Evolutionary conservation across 169 alveolate genomes (phyloP).

Genomic region (Cystoisospora suis): DNA sequence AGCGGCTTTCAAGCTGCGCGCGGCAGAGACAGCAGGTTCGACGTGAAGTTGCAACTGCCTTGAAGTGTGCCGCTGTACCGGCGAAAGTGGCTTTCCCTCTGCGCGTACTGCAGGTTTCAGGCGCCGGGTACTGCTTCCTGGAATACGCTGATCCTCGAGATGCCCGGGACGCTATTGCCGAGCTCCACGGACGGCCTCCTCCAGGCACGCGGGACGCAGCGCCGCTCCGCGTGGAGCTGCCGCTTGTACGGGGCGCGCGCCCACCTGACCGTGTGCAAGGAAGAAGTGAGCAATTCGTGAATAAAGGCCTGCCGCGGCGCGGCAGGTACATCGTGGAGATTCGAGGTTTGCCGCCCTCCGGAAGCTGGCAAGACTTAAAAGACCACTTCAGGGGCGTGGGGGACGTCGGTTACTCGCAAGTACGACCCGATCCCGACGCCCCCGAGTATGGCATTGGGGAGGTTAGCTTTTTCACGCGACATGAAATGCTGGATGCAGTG

Average conservation of each 20-base stretch:
- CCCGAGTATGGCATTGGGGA: constrained; percentile 88
- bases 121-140: constrained; percentile 78
- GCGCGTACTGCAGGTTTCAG: constrained; percentile 42
- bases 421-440: constrained; percentile 81
- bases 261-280: constrained; percentile 72
- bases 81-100: no score
- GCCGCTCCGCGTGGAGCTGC: constrained; percentile 83
- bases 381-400: constrained; percentile 84
- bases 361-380: constrained; percentile 85
- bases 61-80: no score
- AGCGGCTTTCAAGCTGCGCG: no score
- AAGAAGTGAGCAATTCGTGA: constrained; percentile 63
- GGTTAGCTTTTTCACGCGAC: constrained; percentile 80
- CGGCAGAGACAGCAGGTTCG: no score
- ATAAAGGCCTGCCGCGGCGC: constrained; percentile 16
- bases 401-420: constrained; percentile 81
- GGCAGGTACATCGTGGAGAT: constrained; percentile 79
- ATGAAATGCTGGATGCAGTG: constrained; percentile 86
- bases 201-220: constrained; percentile 77
- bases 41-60: no score
- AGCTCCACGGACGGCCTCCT: constrained; percentile 77
- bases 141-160: constrained; percentile 86
- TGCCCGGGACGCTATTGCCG: constrained; percentile 85
- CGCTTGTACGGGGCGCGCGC: constrained; percentile 73
- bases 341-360: constrained; percentile 83